Evolutionary conservation across 1,139 yeast species (phyloP).

Genomic region (Scheffersomyces titani): DNA sequence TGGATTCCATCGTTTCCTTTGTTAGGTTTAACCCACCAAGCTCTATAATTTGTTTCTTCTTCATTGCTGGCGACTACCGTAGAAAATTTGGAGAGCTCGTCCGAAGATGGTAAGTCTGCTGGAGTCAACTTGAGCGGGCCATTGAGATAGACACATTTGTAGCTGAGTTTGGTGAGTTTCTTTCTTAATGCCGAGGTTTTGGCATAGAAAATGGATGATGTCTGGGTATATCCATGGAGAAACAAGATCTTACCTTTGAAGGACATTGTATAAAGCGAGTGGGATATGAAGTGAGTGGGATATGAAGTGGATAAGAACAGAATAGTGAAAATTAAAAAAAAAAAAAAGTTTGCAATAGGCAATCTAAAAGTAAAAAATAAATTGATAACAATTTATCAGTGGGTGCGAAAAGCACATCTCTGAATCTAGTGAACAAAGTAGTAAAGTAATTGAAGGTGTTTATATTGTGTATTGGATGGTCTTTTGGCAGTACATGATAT

Average conservation of each 20-base stretch:
- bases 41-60: slow-evolving; percentile 30
- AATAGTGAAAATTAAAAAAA: background rate
- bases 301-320: background rate
- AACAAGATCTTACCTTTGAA: slow-evolving; percentile 31
- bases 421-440: background rate
- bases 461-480: too few relatives aligned
- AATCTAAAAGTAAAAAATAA: too few relatives aligned
- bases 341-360: too few relatives aligned
- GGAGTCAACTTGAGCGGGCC: slow-evolving; percentile 69
- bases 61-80: slow-evolving; percentile 23
- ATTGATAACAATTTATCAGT: background rate
- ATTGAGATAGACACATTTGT: slow-evolving; percentile 71
- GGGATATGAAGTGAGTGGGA: too few relatives aligned
- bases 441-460: too few relatives aligned
- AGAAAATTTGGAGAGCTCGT: slow-evolving; percentile 44
- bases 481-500: too few relatives aligned
- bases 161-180: slow-evolving; percentile 30
- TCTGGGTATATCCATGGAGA: slow-evolving; percentile 48
- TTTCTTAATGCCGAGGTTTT: slow-evolving; percentile 49
- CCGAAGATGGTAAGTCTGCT: slow-evolving; percentile 65
- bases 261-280: background rate
- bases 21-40: slow-evolving; percentile 39
- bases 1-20: slow-evolving; percentile 22
- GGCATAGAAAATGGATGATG: slow-evolving; percentile 46
- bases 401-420: background rate